phyloP scores from a whole-genome alignment of 768 basidiomycete genomes.

The Multifurca ochricompacta region DNA sequence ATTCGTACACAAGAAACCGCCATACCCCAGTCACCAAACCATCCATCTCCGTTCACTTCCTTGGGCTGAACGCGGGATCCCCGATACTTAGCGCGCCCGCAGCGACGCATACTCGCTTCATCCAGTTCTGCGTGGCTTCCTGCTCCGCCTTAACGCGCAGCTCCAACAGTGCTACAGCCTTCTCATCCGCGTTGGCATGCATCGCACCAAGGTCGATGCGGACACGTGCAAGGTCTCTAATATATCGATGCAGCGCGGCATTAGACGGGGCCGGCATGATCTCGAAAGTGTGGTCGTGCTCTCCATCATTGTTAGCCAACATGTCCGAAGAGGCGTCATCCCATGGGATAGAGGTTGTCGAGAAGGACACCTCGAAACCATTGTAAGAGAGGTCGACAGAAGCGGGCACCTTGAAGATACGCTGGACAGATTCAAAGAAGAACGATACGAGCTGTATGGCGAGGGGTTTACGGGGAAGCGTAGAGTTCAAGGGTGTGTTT shows the following conservation, averaged over 20 bases:
- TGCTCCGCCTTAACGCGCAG: conserved; percentile 6
- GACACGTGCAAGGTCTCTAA: conserved; percentile 9
- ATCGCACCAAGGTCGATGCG: conserved; percentile 5
- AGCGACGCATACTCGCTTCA: not conserved
- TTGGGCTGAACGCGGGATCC: conserved; percentile 12
- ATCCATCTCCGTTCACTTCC: too few species aligned
- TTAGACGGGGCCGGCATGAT: conserved; percentile 6
- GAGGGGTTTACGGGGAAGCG: not conserved
- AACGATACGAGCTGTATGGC: conserved; percentile 9
- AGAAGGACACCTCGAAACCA: conserved; percentile 13
- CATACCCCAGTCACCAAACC: too few species aligned
- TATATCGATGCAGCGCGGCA: conserved; percentile 4
- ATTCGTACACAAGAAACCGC: too few species aligned
- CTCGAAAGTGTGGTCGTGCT: not conserved
- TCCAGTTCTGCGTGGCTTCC: conserved; percentile 4
- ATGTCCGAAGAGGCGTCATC: not conserved
- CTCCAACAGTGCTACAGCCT: not conserved
- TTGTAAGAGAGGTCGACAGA: conserved; percentile 9
- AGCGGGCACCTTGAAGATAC: conserved; percentile 5
- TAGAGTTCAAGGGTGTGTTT: not conserved
- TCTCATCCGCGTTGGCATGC: not conserved
- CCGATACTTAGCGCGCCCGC: conserved; percentile 13
- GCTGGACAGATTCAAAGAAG: conserved; percentile 12
- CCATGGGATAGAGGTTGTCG: conserved; percentile 2
- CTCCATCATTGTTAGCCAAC: not conserved